These are phyloP conservation scores for Crithidia sp. DNA, from an alignment of 208 protist species.

Conservation along the genomic window DNA sequence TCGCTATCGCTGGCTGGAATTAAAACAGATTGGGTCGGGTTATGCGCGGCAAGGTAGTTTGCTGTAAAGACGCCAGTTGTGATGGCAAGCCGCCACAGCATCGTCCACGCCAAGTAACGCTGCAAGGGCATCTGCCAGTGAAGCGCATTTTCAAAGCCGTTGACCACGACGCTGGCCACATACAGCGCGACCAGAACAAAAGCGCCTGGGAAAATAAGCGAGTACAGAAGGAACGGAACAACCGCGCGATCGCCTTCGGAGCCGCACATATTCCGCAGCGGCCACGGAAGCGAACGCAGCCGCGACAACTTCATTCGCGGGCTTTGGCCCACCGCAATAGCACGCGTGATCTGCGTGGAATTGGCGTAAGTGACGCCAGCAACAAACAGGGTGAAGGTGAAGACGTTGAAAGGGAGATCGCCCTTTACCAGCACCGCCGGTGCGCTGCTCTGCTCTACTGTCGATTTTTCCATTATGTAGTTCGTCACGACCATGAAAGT, in stretches of 20 bases:
- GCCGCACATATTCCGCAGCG: conserved; percentile 42
- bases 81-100: conserved; percentile 42
- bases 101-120: conserved; percentile 37
- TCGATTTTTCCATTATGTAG: conserved; percentile 56
- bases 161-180: conserved; percentile 28
- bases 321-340: conserved; percentile 40
- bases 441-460: conserved; percentile 37
- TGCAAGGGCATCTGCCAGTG: conserved; percentile 47
- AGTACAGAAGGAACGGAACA: conserved; percentile 43
- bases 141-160: conserved; percentile 31
- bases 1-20: conserved; percentile 25
- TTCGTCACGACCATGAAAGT: conserved; percentile 38
- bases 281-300: conserved; percentile 40
- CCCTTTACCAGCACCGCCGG: conserved; percentile 36
- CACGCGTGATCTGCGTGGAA: conserved; percentile 44
- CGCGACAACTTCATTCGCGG: conserved; percentile 39
- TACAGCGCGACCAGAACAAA: conserved; percentile 33
- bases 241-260: conserved; percentile 36
- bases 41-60: conserved; percentile 48
- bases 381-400: conserved; percentile 42
- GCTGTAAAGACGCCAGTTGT: conserved; percentile 36
- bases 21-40: conserved; percentile 46
- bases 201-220: conserved; percentile 36
- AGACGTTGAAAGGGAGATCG: conserved; percentile 35
- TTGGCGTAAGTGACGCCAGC: conserved; percentile 36